Conservation (phyloP, 257 asterid genomes). For the Prunella vulgaris region DNA sequence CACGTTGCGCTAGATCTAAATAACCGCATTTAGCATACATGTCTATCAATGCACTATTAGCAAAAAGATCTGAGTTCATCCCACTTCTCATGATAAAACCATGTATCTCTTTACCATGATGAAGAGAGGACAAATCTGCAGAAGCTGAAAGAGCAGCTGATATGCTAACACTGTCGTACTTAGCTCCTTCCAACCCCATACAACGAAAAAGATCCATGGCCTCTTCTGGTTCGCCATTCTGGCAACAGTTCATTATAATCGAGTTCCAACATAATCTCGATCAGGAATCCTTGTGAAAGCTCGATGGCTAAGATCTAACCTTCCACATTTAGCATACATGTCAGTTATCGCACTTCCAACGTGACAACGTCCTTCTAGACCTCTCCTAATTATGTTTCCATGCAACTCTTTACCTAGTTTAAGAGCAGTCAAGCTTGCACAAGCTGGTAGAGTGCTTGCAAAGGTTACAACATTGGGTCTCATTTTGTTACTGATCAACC, state of each 20-base stretch:
- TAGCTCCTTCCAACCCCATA: slow-evolving; percentile 61
- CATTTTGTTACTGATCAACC: slow-evolving; percentile 49
- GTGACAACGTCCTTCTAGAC: slow-evolving; percentile 54
- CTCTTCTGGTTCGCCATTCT: slow-evolving; percentile 64
- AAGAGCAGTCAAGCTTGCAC: slow-evolving; percentile 63
- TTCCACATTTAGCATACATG: slow-evolving; percentile 90
- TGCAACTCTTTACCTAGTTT: slow-evolving; percentile 73
- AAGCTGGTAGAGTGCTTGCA: slow-evolving; percentile 81
- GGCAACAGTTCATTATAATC: slow-evolving; percentile 62
- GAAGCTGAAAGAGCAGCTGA: slow-evolving; percentile 82
- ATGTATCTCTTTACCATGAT: slow-evolving; percentile 71
- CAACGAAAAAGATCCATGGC: slow-evolving; percentile 58
- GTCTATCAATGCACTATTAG: slow-evolving; percentile 69
- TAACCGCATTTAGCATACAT: slow-evolving; percentile 86
- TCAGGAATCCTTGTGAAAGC: slow-evolving; percentile 51
- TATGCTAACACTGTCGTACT: slow-evolving; percentile 66
- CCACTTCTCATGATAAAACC: slow-evolving; percentile 53
- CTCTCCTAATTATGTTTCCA: slow-evolving; percentile 44
- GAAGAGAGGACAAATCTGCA: slow-evolving; percentile 57
- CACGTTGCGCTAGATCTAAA: slow-evolving; percentile 48
- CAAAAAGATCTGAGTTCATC: slow-evolving; percentile 44
- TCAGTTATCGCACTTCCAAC: slow-evolving; percentile 76
- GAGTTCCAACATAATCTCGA: slow-evolving; percentile 83
- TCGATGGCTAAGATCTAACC: slow-evolving; percentile 50
- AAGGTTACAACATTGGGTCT: slow-evolving; percentile 81